Conservation (phyloP, 768 basidiomycete species). For the Termitomyces sp. region DNA sequence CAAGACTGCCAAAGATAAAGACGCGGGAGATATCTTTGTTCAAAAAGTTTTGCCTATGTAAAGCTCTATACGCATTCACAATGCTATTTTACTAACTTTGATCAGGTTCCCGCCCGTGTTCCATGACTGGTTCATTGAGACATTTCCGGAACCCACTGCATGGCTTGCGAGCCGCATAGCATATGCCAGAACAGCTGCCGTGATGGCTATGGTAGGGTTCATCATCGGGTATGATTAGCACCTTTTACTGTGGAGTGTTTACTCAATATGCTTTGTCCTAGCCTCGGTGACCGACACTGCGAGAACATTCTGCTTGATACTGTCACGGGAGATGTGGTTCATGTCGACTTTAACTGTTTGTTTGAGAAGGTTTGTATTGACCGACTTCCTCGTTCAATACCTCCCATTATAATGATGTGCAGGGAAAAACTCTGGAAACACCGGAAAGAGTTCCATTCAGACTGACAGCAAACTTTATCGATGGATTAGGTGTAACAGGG, state of each 20-base stretch:
- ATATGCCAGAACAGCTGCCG: conserved; percentile 87
- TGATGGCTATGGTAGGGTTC: conserved; percentile 98
- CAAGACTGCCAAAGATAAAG: conserved; percentile 42
- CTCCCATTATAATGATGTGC: neutral
- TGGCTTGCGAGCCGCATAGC: conserved; percentile 89
- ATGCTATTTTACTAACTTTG: neutral
- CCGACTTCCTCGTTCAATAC: neutral
- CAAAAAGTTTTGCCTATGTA: conserved; percentile 55
- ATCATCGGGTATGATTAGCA: conserved; percentile 72
- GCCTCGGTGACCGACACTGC: conserved; percentile 96
- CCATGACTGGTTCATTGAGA: conserved; percentile 96
- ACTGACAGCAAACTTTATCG: conserved; percentile 88
- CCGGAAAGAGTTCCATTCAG: conserved; percentile 94
- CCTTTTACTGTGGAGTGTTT: neutral
- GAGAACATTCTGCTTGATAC: conserved; percentile 94
- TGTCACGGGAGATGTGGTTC: conserved; percentile 85
- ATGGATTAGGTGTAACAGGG: conserved; percentile 89
- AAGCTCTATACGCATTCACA: conserved; percentile 11
- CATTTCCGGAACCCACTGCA: conserved; percentile 92
- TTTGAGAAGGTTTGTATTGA: conserved; percentile 76
- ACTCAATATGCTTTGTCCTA: conserved; percentile 20
- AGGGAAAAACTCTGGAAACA: conserved; percentile 80
- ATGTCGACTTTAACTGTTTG: conserved; percentile 97
- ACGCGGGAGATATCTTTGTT: conserved; percentile 46
- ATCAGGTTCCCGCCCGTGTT: conserved; percentile 78